Evolutionary conservation across 1,284 basidiomycete species (phyloP).

Genomic region (Chiua sp.): DNA sequence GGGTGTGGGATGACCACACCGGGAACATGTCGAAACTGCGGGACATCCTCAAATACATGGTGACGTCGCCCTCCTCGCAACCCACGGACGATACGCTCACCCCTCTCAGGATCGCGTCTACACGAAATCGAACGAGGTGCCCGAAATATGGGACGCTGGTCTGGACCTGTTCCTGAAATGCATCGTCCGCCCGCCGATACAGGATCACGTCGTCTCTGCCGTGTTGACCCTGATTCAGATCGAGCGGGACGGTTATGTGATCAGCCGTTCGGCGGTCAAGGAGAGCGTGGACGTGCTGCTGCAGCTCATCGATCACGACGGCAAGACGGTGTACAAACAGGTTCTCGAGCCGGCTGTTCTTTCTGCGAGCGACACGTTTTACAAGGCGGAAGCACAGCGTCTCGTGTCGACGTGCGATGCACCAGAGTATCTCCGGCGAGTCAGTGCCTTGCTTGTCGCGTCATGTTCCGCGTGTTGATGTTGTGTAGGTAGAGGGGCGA

Average conservation of each 20-base stretch:
- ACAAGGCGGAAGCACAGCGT: conserved; percentile 75
- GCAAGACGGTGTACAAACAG: conserved; percentile 78
- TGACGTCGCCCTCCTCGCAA: conserved; percentile 44
- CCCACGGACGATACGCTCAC: conserved; percentile 20
- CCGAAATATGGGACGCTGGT: conserved; percentile 85
- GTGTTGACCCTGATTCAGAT: conserved; percentile 89
- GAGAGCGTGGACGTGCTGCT: conserved; percentile 90
- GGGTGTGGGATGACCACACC: conserved; percentile 95
- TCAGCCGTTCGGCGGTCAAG: conserved; percentile 91
- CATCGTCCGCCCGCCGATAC: conserved; percentile 86
- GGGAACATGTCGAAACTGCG: conserved; percentile 90
- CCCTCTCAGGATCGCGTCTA: conserved; percentile 86
- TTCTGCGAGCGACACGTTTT: conserved; percentile 81
- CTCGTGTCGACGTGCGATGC: conserved; percentile 82
- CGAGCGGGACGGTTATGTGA: conserved; percentile 91
- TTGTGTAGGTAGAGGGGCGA: conserved; percentile 77
- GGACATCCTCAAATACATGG: conserved; percentile 97
- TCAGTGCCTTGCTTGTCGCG: conserved; percentile 44
- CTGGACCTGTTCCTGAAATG: conserved; percentile 85
- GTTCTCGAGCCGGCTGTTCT: conserved; percentile 90
- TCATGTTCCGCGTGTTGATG: conserved; percentile 14
- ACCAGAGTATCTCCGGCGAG: conserved; percentile 81
- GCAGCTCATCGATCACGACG: conserved; percentile 59
- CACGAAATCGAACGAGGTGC: conserved; percentile 72
- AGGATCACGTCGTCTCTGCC: conserved; percentile 81